Conservation (phyloP, 2,329 filamentous ascomycete genomes). For the Aspergillus felis region DNA sequence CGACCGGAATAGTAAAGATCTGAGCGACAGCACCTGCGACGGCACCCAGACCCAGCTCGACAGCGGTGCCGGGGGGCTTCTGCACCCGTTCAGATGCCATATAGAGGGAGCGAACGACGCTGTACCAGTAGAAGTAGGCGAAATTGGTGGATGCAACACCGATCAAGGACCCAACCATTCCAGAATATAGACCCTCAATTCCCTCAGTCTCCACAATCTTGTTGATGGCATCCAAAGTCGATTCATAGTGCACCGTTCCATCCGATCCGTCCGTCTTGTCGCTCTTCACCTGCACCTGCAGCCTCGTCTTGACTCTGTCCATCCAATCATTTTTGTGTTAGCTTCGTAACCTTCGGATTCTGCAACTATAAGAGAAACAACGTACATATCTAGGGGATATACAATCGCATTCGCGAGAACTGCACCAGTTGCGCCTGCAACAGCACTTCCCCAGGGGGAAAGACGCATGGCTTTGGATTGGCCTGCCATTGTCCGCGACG, state of each 20-base stretch:
- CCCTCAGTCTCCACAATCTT: constrained; percentile 83
- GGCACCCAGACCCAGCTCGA: constrained; percentile 81
- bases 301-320: constrained; percentile 85
- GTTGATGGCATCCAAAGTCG: constrained; percentile 80
- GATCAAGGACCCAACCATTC: constrained; percentile 78
- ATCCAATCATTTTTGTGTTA: constrained; percentile 12
- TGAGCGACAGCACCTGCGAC: constrained; percentile 87
- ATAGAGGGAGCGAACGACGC: constrained; percentile 78
- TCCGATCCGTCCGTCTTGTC: constrained; percentile 45
- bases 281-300: constrained; percentile 87
- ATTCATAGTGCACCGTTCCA: constrained; percentile 70
- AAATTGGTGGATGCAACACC: constrained; percentile 98
- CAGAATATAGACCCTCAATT: constrained; percentile 76
- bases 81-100: constrained; percentile 55
- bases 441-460: constrained; percentile 87
- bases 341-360: constrained; percentile 1
- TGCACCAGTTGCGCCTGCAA: constrained; percentile 88
- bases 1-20: constrained; percentile 92
- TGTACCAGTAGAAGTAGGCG: constrained; percentile 99
- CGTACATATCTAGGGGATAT: constrained; percentile 95
- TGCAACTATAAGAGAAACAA: constrained; percentile 11
- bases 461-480: constrained; percentile 65
- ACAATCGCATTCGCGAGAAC: constrained; percentile 93
- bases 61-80: constrained; percentile 68
- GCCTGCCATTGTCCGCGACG: constrained; percentile 44